A percentile compares a stretch with the other conserved stretches of the same genome.
Conservation (phyloP, 2,329 filamentous ascomycete species). For the Sclerotinia glacialis region DNA sequence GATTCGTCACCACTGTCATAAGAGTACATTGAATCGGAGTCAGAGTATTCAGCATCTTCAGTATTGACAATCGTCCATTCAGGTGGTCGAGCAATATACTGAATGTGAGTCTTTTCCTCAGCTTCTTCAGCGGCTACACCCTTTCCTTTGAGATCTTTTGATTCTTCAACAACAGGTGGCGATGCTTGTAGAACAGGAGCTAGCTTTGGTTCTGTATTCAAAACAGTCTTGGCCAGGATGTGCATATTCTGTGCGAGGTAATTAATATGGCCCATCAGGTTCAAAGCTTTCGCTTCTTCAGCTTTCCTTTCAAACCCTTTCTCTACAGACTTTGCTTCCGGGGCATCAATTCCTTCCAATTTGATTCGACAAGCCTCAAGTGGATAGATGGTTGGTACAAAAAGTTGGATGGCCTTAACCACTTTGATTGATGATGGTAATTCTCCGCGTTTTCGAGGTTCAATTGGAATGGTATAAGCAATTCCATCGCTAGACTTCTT, state of each 20-base stretch:
- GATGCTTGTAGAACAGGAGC: slow-evolving; percentile 16
- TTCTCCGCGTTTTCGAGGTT: slow-evolving; percentile 58
- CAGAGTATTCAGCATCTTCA: slow-evolving; percentile 44
- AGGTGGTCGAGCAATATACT: slow-evolving; percentile 70
- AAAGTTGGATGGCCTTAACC: slow-evolving; percentile 63
- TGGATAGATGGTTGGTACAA: slow-evolving; percentile 70
- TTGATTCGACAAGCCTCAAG: slow-evolving; percentile 64
- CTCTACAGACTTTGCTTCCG: slow-evolving; percentile 62
- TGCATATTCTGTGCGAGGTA: slow-evolving; percentile 71
- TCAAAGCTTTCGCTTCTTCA: slow-evolving; percentile 54
- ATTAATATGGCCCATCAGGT: slow-evolving; percentile 71
- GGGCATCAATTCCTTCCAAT: slow-evolving; percentile 60
- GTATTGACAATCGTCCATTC: slow-evolving; percentile 60
- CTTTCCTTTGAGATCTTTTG: slow-evolving; percentile 22
- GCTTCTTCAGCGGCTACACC: slow-evolving; percentile 34
- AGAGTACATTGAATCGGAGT: slow-evolving; percentile 48
- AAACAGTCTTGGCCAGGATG: slow-evolving; percentile 56
- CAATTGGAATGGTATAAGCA: slow-evolving; percentile 67
- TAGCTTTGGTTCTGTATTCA: slow-evolving; percentile 31
- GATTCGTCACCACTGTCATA: slow-evolving; percentile 39
- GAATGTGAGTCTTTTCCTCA: slow-evolving; percentile 60
- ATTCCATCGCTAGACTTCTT: slow-evolving; percentile 67
- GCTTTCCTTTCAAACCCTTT: slow-evolving; percentile 61
- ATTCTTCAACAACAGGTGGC: background rate
- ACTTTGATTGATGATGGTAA: slow-evolving; percentile 60